These are phyloP conservation scores for Akanthomyces muscarius DNA, from an alignment of 2,329 filamentous ascomycete species.

Conservation along the genomic window DNA sequence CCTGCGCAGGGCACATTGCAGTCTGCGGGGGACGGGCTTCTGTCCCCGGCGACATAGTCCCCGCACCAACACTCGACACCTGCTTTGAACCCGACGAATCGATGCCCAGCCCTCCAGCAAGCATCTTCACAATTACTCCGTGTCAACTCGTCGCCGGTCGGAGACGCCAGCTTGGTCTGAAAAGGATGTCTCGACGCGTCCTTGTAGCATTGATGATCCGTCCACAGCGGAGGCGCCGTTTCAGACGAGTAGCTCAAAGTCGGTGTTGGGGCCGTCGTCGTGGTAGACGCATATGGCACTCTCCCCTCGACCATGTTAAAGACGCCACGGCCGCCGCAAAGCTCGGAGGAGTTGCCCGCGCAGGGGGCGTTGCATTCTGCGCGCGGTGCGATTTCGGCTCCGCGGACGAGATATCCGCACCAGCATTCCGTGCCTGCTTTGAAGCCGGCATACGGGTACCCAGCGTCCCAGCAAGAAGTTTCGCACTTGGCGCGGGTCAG, in stretches of 20 bases:
- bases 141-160: neutral
- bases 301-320: no score
- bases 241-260: neutral
- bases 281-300: neutral
- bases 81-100: constrained; percentile 7
- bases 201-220: constrained; percentile 1
- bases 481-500: no score
- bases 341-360: no score
- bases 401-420: no score
- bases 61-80: constrained; percentile 14
- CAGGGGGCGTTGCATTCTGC: no score
- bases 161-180: neutral
- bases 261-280: neutral
- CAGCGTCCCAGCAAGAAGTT: no score
- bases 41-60: neutral
- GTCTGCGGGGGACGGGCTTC: neutral
- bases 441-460: no score
- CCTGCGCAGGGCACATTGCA: constrained; percentile 3
- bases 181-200: neutral
- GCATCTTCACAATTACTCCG: neutral
- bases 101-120: constrained; percentile 4
- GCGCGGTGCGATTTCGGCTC: no score
- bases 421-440: no score
- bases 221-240: neutral
- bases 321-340: no score